Conservation (phyloP, 2,329 filamentous ascomycete genomes). For the Mycosphaerelloides madeirae region DNA sequence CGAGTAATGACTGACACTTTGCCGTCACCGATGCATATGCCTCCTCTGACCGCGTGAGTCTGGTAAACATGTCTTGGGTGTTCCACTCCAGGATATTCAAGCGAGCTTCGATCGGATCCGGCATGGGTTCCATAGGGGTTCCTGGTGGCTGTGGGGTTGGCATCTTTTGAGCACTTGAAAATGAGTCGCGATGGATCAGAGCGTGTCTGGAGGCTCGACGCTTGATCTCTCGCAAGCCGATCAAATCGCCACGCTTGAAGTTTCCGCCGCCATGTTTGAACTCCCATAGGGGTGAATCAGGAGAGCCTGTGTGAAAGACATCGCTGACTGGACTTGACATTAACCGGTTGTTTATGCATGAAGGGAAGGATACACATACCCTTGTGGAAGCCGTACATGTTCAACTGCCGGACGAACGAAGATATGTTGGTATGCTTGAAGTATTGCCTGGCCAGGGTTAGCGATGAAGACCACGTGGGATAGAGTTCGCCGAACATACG, state of each 20-base stretch:
- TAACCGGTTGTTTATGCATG: background rate
- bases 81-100: slow-evolving; percentile 73
- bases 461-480: slow-evolving; percentile 22
- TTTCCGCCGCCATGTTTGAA: slow-evolving; percentile 98
- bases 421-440: slow-evolving; percentile 99
- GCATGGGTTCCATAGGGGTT: slow-evolving; percentile 54
- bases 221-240: slow-evolving; percentile 91
- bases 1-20: slow-evolving; percentile 76
- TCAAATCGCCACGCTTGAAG: slow-evolving; percentile 90
- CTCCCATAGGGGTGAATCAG: slow-evolving; percentile 93
- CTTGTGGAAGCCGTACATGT: slow-evolving; percentile 99
- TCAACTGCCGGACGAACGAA: slow-evolving; percentile 93
- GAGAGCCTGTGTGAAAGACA: slow-evolving; percentile 91
- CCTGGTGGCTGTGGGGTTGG: slow-evolving; percentile 74
- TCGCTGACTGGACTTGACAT: slow-evolving; percentile 70
- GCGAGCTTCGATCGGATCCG: slow-evolving; percentile 72
- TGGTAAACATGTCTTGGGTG: slow-evolving; percentile 71
- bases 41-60: slow-evolving; percentile 79
- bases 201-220: slow-evolving; percentile 88
- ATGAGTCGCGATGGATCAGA: slow-evolving; percentile 86
- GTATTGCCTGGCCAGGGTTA: slow-evolving; percentile 65
- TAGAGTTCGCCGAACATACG: slow-evolving; percentile 58
- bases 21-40: slow-evolving; percentile 71
- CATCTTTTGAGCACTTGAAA: slow-evolving; percentile 65
- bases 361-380: slow-evolving; percentile 50